phyloP scores from a whole-genome alignment of 495 filamentous ascomycete genomes.

The Aspergillus steynii region DNA sequence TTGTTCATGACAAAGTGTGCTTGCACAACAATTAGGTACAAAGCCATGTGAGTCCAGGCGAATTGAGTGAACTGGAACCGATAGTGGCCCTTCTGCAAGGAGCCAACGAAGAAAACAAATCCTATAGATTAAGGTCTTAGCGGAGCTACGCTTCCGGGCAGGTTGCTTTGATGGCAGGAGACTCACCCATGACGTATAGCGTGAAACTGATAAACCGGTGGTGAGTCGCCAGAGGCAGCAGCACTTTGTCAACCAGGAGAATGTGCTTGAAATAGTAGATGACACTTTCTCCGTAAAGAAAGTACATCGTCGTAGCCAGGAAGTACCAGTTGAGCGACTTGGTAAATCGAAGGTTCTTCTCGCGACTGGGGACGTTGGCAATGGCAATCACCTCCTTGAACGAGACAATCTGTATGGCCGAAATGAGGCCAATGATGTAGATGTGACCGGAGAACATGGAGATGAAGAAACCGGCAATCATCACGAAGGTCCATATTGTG shows the following conservation, averaged over 20 bases:
- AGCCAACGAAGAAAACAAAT: conserved; percentile 97
- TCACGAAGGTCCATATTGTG: conserved; percentile 96
- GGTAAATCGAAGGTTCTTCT: conserved; percentile 88
- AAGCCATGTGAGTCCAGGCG: conserved; percentile 98
- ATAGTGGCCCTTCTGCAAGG: conserved; percentile 94
- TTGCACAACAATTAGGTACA: conserved; percentile 96
- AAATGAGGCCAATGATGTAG: conserved; percentile 91
- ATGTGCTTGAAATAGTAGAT: conserved; percentile 99
- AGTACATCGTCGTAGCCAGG: conserved; percentile 98
- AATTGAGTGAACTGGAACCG: conserved; percentile 99
- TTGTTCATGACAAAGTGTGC: conserved; percentile 99
- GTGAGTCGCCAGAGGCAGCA: conserved; percentile 92
- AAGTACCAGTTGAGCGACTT: conserved; percentile 99
- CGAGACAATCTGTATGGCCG: conserved; percentile 90
- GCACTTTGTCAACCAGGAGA: conserved; percentile 87
- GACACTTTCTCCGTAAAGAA: conserved; percentile 96
- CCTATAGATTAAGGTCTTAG: conserved; percentile 49
- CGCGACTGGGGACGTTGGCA: conserved; percentile 87
- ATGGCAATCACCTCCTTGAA: conserved; percentile 99
- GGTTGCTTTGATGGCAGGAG: conserved; percentile 2
- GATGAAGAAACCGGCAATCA: conserved; percentile 92
- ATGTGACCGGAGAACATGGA: conserved; percentile 94
- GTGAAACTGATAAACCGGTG: conserved; percentile 99
- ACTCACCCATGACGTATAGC: conserved; percentile 91
- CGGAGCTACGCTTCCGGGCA: not conserved